Conservation (phyloP, 371 early-diverging fungal genomes). For the Vittaforma corneae region DNA sequence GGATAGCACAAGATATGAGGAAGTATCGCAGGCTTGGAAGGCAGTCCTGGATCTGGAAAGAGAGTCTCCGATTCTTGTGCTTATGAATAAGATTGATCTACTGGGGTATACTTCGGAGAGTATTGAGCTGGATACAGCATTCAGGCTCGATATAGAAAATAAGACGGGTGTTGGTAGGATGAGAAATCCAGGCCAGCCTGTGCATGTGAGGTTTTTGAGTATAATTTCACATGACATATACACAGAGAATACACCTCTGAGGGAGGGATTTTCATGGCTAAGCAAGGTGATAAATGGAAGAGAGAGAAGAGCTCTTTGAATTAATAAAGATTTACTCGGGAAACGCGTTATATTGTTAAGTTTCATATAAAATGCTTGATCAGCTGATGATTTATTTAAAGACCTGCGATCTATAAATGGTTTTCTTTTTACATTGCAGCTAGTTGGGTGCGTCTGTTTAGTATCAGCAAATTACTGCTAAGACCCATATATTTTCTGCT, state of each 20-base stretch:
- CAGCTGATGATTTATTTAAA: no score
- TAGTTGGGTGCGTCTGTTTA: no score
- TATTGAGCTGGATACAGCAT: slow-evolving; percentile 23
- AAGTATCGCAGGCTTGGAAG: slow-evolving; percentile 54
- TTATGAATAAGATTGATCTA: slow-evolving; percentile 59
- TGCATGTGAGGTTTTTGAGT: slow-evolving; percentile 48
- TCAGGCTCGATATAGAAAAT: no score
- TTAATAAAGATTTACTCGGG: no score
- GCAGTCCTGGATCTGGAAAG: slow-evolving; percentile 45
- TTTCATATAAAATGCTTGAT: no score
- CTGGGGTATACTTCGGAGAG: slow-evolving; percentile 32
- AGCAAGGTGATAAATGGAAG: slow-evolving; percentile 32
- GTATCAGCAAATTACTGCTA: no score
- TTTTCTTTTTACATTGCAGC: no score
- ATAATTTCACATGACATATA: slow-evolving; percentile 51
- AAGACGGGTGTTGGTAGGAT: no score
- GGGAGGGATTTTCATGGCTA: slow-evolving; percentile 52
- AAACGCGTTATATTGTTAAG: no score
- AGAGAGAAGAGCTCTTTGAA: neutral
- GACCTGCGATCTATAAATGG: no score
- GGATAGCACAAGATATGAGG: slow-evolving; percentile 50
- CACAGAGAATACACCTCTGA: slow-evolving; percentile 31
- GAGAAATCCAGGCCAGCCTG: slow-evolving; percentile 44
- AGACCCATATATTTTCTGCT: no score
- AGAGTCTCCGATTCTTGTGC: slow-evolving; percentile 56